Percentiles rank a stretch among this genome's conserved stretches.
phyloP scores from a whole-genome alignment of 2,329 filamentous ascomycete species.

The Chaetomiaceae sp. region DNA sequence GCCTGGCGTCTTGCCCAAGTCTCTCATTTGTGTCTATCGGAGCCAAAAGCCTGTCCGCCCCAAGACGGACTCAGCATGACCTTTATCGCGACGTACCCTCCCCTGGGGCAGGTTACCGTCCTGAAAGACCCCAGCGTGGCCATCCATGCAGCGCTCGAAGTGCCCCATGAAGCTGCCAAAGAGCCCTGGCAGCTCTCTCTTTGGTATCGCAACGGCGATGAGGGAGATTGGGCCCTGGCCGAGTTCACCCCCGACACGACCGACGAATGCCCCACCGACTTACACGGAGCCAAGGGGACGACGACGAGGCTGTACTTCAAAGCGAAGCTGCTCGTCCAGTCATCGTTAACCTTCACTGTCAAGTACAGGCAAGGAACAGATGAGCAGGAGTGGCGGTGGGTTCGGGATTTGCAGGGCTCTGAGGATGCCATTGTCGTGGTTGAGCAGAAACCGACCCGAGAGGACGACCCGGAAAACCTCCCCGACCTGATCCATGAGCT shows the following conservation, averaged over 20 bases:
- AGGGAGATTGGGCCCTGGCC: conserved; percentile 53
- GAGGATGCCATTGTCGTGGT: conserved; percentile 61
- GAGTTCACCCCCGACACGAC: conserved; percentile 29
- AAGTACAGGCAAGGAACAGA: conserved; percentile 55
- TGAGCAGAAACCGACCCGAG: conserved; percentile 33
- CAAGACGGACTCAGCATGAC: conserved; percentile 23
- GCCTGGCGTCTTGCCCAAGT: not conserved
- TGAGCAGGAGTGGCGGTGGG: conserved; percentile 64
- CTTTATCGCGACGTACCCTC: conserved; percentile 55
- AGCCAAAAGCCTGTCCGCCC: not conserved
- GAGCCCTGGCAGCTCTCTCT: conserved; percentile 67
- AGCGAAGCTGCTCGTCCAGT: conserved; percentile 43
- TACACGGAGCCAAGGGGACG: conserved; percentile 41
- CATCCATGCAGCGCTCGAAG: conserved; percentile 68
- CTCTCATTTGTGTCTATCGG: not conserved
- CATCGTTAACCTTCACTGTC: conserved; percentile 61
- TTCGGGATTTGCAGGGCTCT: conserved; percentile 58
- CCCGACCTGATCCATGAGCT: conserved; percentile 54
- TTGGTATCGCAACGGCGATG: conserved; percentile 54
- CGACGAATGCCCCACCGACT: conserved; percentile 41
- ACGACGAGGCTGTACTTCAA: conserved; percentile 51
- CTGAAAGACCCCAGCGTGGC: conserved; percentile 45
- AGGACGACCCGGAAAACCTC: conserved; percentile 39
- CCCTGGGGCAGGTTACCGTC: conserved; percentile 69
- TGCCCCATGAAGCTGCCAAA: conserved; percentile 49